A percentile compares a stretch with the other conserved stretches of the same genome.
Conservation (phyloP, 225 moss, liverwort and hornwort genomes). For the Climacium dendroides region DNA sequence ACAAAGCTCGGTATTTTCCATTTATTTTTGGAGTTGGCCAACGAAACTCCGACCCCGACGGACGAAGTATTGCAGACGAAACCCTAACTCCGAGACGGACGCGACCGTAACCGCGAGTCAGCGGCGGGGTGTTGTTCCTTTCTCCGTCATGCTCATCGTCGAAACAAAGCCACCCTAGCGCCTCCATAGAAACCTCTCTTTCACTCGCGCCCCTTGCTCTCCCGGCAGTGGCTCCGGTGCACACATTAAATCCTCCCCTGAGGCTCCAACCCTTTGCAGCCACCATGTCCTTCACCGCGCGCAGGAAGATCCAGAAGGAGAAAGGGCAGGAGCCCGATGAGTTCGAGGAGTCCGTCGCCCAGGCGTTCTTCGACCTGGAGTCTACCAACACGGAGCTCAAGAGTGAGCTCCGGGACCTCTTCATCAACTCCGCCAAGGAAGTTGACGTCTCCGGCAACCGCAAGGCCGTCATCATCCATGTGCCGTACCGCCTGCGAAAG, state of each 20-base stretch:
- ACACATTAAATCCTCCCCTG: not conserved
- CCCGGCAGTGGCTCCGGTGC: not conserved
- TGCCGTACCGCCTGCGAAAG: slow-evolving; percentile 88
- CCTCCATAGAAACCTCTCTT: not conserved
- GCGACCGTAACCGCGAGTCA: not conserved
- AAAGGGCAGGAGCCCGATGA: slow-evolving; percentile 91
- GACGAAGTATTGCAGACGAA: not conserved
- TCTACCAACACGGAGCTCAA: slow-evolving; percentile 90
- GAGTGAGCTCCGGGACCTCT: slow-evolving; percentile 83
- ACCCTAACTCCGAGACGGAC: not conserved
- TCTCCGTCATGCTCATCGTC: no score
- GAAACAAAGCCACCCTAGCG: slow-evolving; percentile 7
- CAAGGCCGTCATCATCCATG: slow-evolving; percentile 89
- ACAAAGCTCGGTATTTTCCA: not conserved
- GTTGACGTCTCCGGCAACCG: slow-evolving; percentile 80
- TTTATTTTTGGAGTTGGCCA: not conserved
- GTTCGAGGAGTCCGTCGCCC: slow-evolving; percentile 88
- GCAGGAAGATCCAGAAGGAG: slow-evolving; percentile 99
- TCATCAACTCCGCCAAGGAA: slow-evolving; percentile 95
- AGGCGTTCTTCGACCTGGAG: slow-evolving; percentile 97
- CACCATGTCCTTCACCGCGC: slow-evolving; percentile 75
- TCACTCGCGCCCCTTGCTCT: slow-evolving; percentile 3
- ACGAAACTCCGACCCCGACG: not conserved
- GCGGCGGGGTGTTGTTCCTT: not conserved
- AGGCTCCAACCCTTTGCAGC: not conserved